These are phyloP conservation scores for Stagonosporopsis tanaceti DNA, from an alignment of 2,329 filamentous ascomycete genomes.

Conservation along the genomic window DNA sequence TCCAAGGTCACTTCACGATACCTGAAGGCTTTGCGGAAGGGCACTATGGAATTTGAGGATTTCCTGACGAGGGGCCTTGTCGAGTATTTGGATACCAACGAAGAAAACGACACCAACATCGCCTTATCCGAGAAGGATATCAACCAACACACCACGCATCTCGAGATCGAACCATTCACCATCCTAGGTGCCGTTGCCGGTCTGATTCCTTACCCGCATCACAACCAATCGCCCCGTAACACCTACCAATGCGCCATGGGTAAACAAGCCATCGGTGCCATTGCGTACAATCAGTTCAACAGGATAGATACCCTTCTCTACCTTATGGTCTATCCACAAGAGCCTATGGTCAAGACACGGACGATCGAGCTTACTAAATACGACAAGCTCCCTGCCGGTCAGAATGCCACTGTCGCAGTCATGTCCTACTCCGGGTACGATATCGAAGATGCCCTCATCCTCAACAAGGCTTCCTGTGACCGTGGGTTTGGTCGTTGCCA, in stretches of 20 bases:
- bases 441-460: slow-evolving; percentile 95
- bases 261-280: slow-evolving; percentile 98
- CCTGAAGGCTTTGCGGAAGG: slow-evolving; percentile 80
- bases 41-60: slow-evolving; percentile 89
- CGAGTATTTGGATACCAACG: slow-evolving; percentile 97
- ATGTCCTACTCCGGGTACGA: slow-evolving; percentile 99
- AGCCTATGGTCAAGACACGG: slow-evolving; percentile 96
- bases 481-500: slow-evolving; percentile 96
- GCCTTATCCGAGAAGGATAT: slow-evolving; percentile 89
- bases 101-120: slow-evolving; percentile 96
- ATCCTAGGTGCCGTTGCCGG: slow-evolving; percentile 94
- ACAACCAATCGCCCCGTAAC: slow-evolving; percentile 98
- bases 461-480: slow-evolving; percentile 96
- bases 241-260: slow-evolving; percentile 99
- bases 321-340: slow-evolving; percentile 95
- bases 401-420: slow-evolving; percentile 96
- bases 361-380: slow-evolving; percentile 97
- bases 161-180: slow-evolving; percentile 98
- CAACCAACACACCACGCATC: slow-evolving; percentile 82
- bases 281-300: slow-evolving; percentile 97
- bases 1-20: slow-evolving; percentile 82
- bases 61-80: slow-evolving; percentile 89
- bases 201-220: slow-evolving; percentile 95
- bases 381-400: slow-evolving; percentile 94
- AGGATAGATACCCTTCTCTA: slow-evolving; percentile 96